Conservation (phyloP, 2,329 filamentous ascomycete genomes). For the Fusarium incarnatum region DNA sequence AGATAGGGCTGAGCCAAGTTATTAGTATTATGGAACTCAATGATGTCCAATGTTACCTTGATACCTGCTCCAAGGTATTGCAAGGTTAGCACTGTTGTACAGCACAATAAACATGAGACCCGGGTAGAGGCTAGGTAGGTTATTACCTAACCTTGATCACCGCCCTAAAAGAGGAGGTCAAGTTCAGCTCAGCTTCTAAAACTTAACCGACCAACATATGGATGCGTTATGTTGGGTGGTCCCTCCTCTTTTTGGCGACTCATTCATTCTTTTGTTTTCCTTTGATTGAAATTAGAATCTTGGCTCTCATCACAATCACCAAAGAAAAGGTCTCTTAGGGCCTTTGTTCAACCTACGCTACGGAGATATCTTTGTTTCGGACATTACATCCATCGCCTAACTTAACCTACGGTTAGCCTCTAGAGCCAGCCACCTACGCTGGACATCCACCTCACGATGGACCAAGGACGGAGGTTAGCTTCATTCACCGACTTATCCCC, state of each 20-base stretch:
- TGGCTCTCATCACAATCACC: not conserved
- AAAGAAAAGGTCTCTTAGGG: not conserved
- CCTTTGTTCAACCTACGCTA: not conserved
- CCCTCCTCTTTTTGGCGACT: not conserved
- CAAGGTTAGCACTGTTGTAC: not conserved
- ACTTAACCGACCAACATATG: not conserved
- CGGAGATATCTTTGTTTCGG: not conserved
- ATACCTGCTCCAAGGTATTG: not conserved
- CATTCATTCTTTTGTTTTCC: not conserved
- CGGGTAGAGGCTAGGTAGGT: not conserved
- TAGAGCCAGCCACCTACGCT: not conserved
- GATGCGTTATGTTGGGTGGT: not conserved
- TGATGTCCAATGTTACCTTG: not conserved
- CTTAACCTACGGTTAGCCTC: not conserved
- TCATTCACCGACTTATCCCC: conserved; percentile 6
- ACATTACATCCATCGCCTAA: not conserved
- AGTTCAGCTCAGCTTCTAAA: not conserved
- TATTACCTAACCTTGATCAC: not conserved
- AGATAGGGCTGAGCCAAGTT: conserved; percentile 1
- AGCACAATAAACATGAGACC: not conserved
- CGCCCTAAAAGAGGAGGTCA: not conserved
- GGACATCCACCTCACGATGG: not conserved
- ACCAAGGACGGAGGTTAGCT: not conserved
- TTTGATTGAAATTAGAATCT: conserved; percentile 3
- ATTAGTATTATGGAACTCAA: not conserved